These are phyloP conservation scores for Brassica cretica DNA, from an alignment of 345 rosid species.

Conservation along the genomic window DNA sequence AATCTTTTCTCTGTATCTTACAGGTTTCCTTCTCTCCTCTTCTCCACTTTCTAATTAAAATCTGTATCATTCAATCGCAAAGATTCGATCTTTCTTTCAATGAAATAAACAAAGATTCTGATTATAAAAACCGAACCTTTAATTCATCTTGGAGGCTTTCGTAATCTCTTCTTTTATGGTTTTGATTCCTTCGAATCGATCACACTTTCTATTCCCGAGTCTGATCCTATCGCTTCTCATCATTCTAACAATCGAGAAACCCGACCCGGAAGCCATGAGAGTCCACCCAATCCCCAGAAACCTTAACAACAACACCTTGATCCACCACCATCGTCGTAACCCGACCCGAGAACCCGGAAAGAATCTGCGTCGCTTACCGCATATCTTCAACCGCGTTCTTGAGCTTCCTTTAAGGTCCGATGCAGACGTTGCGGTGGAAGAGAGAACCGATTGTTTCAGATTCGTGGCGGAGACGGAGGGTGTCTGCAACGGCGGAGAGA, in stretches of 20 bases:
- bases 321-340: conserved; percentile 46
- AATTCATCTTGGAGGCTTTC: neutral
- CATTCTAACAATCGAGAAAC: conserved; percentile 17
- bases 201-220: conserved; percentile 30
- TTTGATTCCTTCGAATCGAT: conserved; percentile 18
- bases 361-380: conserved; percentile 91
- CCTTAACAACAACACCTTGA: conserved; percentile 48
- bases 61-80: neutral
- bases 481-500: conserved; percentile 42
- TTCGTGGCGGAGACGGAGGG: conserved; percentile 82
- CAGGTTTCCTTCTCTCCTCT: neutral
- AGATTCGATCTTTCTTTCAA: neutral
- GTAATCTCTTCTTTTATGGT: conserved; percentile 19
- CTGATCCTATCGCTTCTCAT: conserved; percentile 23
- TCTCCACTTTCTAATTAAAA: neutral
- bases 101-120: neutral
- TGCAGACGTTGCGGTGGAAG: conserved; percentile 82
- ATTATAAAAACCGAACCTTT: conserved; percentile 15
- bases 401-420: conserved; percentile 93
- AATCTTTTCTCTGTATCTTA: conserved; percentile 18
- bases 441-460: conserved; percentile 68
- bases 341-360: conserved; percentile 56
- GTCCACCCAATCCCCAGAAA: conserved; percentile 75
- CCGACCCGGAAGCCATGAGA: conserved; percentile 62
- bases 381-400: conserved; percentile 81